A percentile compares a stretch with the other conserved stretches of the same genome.
These are phyloP conservation scores for Saccharomycopsis sp. DNA, from an alignment of 805 yeast species.

Conservation along the genomic window DNA sequence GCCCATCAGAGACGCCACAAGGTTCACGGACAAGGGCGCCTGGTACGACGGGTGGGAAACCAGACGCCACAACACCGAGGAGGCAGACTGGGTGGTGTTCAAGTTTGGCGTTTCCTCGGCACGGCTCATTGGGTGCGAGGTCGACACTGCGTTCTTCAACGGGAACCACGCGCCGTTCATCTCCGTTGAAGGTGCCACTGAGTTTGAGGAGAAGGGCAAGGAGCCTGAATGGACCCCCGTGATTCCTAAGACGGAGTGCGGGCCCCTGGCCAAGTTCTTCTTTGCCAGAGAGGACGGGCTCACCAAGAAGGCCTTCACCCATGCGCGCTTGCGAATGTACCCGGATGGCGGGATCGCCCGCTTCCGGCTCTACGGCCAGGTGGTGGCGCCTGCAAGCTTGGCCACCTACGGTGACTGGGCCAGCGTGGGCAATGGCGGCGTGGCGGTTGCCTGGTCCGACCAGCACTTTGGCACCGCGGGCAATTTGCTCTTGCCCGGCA, in stretches of 20 bases:
- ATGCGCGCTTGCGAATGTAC: constrained; percentile 80
- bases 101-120: constrained; percentile 81
- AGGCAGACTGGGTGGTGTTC: constrained; percentile 81
- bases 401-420: constrained; percentile 60
- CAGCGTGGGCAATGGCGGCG: constrained; percentile 79
- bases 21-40: constrained; percentile 78
- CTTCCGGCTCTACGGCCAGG: constrained; percentile 80
- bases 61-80: constrained; percentile 78
- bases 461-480: constrained; percentile 93
- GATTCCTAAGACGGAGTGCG: constrained; percentile 68
- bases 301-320: constrained; percentile 62
- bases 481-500: constrained; percentile 82
- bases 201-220: constrained; percentile 28
- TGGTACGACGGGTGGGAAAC: constrained; percentile 99
- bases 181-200: constrained; percentile 59
- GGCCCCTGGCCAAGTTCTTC: constrained; percentile 82
- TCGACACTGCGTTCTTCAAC: constrained; percentile 88
- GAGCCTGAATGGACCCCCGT: constrained; percentile 54
- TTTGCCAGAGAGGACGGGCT: constrained; percentile 48
- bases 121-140: constrained; percentile 68
- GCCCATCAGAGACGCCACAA: constrained; percentile 75
- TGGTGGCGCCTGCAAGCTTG: constrained; percentile 45
- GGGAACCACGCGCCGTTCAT: constrained; percentile 94
- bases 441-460: constrained; percentile 73
- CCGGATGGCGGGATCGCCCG: constrained; percentile 99